Evolutionary conservation across 257 asterid species (phyloP).

Genomic region (Gardenia jasminoides): DNA sequence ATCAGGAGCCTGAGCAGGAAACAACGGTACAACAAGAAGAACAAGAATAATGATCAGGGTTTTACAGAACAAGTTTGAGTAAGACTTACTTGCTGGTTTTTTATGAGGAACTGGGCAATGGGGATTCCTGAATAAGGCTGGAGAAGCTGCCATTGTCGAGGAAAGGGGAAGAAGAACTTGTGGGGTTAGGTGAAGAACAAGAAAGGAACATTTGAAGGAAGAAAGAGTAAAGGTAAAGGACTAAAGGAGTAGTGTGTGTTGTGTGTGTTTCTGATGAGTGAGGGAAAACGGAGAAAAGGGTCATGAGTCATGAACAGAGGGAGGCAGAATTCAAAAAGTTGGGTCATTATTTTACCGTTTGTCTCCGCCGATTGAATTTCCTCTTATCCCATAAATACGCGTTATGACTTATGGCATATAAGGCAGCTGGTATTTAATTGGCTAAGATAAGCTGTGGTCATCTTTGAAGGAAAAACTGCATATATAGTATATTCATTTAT

Average conservation of each 20-base stretch:
- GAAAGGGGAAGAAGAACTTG: constrained; percentile 19
- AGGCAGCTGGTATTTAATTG: neutral
- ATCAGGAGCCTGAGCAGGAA: constrained; percentile 76
- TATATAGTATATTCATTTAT: too few relatives aligned
- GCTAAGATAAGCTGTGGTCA: neutral
- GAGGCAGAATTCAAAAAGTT: constrained; percentile 18
- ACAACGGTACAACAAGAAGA: constrained; percentile 55
- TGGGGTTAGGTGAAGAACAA: constrained; percentile 54
- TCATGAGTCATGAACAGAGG: neutral
- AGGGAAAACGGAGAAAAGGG: neutral
- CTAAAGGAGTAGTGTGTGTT: neutral
- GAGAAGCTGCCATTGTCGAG: constrained; percentile 31
- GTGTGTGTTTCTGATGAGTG: neutral
- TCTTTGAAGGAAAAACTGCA: neutral
- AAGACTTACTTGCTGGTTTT: constrained; percentile 42
- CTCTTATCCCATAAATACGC: neutral
- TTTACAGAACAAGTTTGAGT: constrained; percentile 46
- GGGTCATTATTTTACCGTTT: constrained; percentile 19
- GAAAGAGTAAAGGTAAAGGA: neutral
- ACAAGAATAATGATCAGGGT: constrained; percentile 41
- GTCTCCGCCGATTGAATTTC: constrained; percentile 3
- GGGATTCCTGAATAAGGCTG: constrained; percentile 39
- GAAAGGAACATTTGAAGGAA: constrained; percentile 55
- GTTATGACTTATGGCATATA: neutral
- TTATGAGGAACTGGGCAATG: constrained; percentile 30